Conservation (phyloP, 768 basidiomycete genomes). For the Serendipita sp. region DNA sequence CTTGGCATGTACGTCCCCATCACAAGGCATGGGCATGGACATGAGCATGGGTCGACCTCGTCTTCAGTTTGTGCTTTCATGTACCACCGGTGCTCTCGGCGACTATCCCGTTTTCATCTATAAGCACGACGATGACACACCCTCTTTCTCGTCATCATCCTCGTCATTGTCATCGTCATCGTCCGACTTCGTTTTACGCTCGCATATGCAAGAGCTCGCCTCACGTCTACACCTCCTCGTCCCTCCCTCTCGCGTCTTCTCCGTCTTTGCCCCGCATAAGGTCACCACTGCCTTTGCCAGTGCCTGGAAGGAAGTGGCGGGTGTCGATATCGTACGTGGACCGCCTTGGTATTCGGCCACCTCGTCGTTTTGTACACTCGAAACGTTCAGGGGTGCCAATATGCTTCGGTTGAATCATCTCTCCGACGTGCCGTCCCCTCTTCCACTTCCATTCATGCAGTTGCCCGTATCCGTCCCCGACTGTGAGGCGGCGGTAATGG, state of each 20-base stretch:
- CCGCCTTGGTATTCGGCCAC: background rate
- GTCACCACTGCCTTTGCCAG: background rate
- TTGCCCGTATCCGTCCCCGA: no score
- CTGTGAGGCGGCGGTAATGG: no score
- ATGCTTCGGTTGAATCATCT: background rate
- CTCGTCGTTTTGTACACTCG: background rate
- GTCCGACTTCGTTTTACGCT: background rate
- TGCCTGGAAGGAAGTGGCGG: background rate
- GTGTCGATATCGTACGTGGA: background rate
- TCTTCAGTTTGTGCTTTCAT: background rate
- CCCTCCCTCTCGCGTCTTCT: conserved; percentile 2
- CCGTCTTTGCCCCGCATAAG: background rate
- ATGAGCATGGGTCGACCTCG: no score
- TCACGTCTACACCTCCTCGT: background rate
- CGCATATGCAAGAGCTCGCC: background rate
- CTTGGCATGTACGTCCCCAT: background rate
- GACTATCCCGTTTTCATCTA: conserved; percentile 4
- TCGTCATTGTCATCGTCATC: background rate
- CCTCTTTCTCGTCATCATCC: background rate
- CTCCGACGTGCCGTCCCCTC: background rate
- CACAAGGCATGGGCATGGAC: background rate
- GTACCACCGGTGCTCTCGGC: background rate
- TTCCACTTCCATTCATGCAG: no score
- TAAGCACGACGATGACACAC: background rate
- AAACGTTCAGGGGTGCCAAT: background rate